phyloP scores from a whole-genome alignment of 2,329 filamentous ascomycete genomes.

The Botryosphaeria dothidea region DNA sequence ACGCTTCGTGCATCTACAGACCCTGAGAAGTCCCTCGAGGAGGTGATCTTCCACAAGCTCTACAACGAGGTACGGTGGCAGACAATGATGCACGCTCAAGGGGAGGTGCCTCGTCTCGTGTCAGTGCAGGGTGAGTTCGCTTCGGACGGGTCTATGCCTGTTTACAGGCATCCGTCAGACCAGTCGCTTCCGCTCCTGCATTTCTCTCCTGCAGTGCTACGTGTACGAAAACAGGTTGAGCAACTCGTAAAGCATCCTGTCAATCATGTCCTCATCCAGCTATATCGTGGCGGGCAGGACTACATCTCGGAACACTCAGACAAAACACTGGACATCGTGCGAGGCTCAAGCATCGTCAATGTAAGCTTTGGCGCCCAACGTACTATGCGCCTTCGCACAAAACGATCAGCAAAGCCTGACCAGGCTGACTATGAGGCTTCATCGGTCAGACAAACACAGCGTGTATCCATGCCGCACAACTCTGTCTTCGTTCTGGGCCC shows the following conservation, averaged over 20 bases:
- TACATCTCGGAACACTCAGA: constrained; percentile 97
- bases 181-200: constrained; percentile 75
- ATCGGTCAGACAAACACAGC: constrained; percentile 58
- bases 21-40: constrained; percentile 45
- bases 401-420: constrained; percentile 51
- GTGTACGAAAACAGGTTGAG: constrained; percentile 70
- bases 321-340: constrained; percentile 89
- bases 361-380: constrained; percentile 90
- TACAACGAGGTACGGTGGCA: constrained; percentile 81
- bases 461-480: constrained; percentile 79
- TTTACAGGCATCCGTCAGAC: constrained; percentile 95
- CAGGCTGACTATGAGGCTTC: constrained; percentile 27
- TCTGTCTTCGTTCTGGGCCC: constrained; percentile 83
- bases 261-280: constrained; percentile 91
- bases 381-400: constrained; percentile 86
- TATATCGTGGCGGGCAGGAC: constrained; percentile 86
- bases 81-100: constrained; percentile 88
- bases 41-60: constrained; percentile 68
- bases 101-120: constrained; percentile 87
- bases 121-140: constrained; percentile 79
- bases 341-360: constrained; percentile 82
- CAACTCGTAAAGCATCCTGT: constrained; percentile 72
- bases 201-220: constrained; percentile 72
- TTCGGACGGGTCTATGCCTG: constrained; percentile 71
- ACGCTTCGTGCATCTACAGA: constrained; percentile 29